These are phyloP conservation scores for Mycena leptocephala DNA, from an alignment of 768 basidiomycete genomes.

Conservation along the genomic window DNA sequence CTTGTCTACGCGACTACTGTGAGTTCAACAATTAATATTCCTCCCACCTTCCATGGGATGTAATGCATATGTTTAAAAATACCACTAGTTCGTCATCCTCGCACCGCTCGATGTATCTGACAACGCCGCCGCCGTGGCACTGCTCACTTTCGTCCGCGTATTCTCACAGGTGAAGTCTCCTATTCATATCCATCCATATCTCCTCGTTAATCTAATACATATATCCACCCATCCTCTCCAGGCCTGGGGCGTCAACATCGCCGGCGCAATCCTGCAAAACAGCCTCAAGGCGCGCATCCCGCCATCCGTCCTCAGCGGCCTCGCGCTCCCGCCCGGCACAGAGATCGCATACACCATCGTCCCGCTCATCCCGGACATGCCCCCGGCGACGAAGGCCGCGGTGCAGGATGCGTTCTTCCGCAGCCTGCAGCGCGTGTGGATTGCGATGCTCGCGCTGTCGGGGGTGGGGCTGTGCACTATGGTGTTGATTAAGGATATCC, in stretches of 20 bases:
- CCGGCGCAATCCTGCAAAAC: slow-evolving; percentile 23
- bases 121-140: neutral
- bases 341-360: neutral
- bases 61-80: neutral
- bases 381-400: neutral
- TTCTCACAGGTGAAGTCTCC: neutral
- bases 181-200: neutral
- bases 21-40: neutral
- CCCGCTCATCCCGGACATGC: neutral
- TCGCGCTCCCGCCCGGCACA: neutral
- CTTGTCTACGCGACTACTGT: slow-evolving; percentile 37
- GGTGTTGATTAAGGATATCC: slow-evolving; percentile 4
- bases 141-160: slow-evolving; percentile 4
- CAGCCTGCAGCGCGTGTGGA: slow-evolving; percentile 3
- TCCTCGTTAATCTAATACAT: neutral
- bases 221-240: too few relatives aligned
- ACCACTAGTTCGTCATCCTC: neutral
- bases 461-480: neutral
- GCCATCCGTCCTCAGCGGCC: neutral
- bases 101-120: slow-evolving; percentile 11
- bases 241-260: slow-evolving; percentile 24
- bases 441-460: neutral
- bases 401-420: slow-evolving; percentile 39
- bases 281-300: neutral
- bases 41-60: too few relatives aligned